A percentile compares a stretch with the other conserved stretches of the same genome.
Evolutionary conservation across 75 land plant species (phyloP).

Genomic region (Ceratopteris richardii): DNA sequence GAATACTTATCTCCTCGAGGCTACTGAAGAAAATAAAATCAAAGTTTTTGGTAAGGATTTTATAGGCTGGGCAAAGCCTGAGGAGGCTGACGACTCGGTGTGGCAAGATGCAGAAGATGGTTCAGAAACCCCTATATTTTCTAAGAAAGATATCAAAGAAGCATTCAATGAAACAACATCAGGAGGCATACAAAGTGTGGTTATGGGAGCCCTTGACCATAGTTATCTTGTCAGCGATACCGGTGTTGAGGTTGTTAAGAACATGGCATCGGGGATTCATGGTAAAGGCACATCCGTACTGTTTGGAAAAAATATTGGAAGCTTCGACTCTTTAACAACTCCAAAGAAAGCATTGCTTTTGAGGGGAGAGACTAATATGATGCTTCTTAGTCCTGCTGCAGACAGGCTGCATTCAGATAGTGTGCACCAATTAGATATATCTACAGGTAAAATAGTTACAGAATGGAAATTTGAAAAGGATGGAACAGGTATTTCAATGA

Average conservation of each 20-base stretch:
- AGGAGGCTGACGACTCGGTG: conserved; percentile 38
- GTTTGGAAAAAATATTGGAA: conserved; percentile 11
- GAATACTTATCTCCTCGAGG: conserved; percentile 45
- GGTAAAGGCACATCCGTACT: conserved; percentile 70
- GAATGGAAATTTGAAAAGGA: conserved; percentile 98
- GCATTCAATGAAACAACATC: conserved; percentile 64
- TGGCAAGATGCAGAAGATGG: conserved; percentile 67
- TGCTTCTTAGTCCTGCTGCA: conserved; percentile 74
- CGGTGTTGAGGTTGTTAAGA: conserved; percentile 25
- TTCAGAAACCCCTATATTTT: not conserved
- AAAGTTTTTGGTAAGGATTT: conserved; percentile 78
- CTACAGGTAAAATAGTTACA: conserved; percentile 79
- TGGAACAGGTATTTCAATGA: conserved; percentile 82
- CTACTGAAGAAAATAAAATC: conserved; percentile 62
- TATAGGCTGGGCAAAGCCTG: conserved; percentile 61
- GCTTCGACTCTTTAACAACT: conserved; percentile 24
- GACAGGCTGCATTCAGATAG: conserved; percentile 40
- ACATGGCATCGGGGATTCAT: conserved; percentile 68
- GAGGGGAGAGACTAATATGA: conserved; percentile 83
- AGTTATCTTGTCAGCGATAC: conserved; percentile 25
- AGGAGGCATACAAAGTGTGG: conserved; percentile 21
- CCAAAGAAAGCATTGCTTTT: conserved; percentile 94
- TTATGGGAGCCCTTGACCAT: conserved; percentile 28
- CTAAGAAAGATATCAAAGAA: conserved; percentile 23
- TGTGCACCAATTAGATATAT: conserved; percentile 82